A percentile compares a stretch with the other conserved stretches of the same genome.
These are phyloP conservation scores for Coelastrella sp. DNA, from an alignment of 139 green algal genomes.

Conservation along the genomic window DNA sequence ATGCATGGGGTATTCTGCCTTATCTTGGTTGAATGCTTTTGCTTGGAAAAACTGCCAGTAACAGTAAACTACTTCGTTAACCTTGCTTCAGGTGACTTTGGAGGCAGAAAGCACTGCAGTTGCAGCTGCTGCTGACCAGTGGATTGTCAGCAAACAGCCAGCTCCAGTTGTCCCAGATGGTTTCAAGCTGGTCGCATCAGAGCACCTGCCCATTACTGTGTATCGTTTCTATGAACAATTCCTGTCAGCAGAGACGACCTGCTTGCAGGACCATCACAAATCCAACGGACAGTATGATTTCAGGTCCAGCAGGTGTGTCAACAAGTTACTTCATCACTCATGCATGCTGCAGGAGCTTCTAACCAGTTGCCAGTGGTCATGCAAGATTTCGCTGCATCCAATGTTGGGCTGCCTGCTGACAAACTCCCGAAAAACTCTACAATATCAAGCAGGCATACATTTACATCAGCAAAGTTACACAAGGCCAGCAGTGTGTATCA, in stretches of 20 bases:
- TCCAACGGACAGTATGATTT: conserved; percentile 41
- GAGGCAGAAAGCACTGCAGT: not conserved
- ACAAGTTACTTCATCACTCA: not conserved
- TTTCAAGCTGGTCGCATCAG: conserved; percentile 23
- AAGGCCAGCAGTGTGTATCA: too few relatives aligned
- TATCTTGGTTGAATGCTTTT: not conserved
- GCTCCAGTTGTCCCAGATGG: conserved; percentile 9
- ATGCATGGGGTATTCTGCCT: too few relatives aligned
- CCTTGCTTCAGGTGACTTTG: not conserved
- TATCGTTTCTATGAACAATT: conserved; percentile 51
- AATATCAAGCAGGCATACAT: too few relatives aligned
- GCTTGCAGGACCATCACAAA: conserved; percentile 46
- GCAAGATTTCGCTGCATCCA: too few relatives aligned
- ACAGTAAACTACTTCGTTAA: too few relatives aligned
- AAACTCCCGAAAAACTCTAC: too few relatives aligned
- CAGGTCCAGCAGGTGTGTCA: conserved; percentile 35
- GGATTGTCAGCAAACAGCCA: not conserved
- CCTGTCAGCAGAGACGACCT: conserved; percentile 19
- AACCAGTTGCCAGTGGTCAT: too few relatives aligned
- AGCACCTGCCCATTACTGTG: conserved; percentile 45
- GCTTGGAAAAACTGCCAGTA: not conserved
- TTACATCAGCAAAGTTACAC: too few relatives aligned
- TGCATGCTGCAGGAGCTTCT: too few relatives aligned
- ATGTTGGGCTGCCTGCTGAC: too few relatives aligned
- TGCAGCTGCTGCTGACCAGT: conserved; percentile 25